phyloP scores from a whole-genome alignment of 139 green algal species.

The Chlamydomonas schloesseri region DNA sequence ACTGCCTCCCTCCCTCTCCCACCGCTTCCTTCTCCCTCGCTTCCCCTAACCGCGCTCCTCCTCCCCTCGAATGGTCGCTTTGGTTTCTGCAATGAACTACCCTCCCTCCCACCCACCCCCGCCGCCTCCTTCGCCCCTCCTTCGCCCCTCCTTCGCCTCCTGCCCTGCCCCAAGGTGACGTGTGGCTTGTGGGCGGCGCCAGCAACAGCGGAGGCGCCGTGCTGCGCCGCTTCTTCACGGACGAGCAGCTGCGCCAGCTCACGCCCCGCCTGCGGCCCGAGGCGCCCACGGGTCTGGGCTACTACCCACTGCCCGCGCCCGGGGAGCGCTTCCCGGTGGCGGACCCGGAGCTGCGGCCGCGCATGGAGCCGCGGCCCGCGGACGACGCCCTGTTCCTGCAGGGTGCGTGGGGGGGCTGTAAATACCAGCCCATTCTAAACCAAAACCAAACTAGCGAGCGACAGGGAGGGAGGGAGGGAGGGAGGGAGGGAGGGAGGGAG shows the following conservation, averaged over 20 bases:
- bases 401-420: constrained; percentile 43
- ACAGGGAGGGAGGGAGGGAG: background rate
- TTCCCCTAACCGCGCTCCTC: no score
- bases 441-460: no score
- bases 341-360: constrained; percentile 77
- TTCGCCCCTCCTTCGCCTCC: background rate
- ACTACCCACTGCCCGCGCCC: constrained; percentile 85
- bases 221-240: constrained; percentile 84
- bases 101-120: no score
- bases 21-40: no score
- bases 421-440: no score
- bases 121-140: no score
- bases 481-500: no score
- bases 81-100: no score
- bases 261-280: constrained; percentile 66
- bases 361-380: constrained; percentile 75
- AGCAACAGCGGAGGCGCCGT: constrained; percentile 93
- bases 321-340: constrained; percentile 94
- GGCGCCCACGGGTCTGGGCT: constrained; percentile 77
- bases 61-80: no score
- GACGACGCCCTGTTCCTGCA: constrained; percentile 84
- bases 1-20: no score
- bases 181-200: constrained; percentile 94
- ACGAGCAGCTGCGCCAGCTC: constrained; percentile 80
- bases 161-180: constrained; percentile 56